These are phyloP conservation scores for Hanseniaspora osmophila DNA, from an alignment of 805 yeast genomes.

Conservation along the genomic window DNA sequence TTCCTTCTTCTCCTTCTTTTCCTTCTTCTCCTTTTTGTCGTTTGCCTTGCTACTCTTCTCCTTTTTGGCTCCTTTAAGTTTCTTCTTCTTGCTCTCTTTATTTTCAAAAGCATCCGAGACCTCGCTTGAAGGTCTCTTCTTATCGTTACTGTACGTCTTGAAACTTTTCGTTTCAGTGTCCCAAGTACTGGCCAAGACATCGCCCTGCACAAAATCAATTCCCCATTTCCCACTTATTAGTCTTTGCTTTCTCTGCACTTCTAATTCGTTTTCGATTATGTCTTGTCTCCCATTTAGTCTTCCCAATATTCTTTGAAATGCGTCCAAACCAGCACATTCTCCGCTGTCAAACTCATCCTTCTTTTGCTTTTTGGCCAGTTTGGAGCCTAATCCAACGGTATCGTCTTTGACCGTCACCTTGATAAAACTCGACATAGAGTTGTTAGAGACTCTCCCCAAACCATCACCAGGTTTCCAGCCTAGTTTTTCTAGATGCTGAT, in stretches of 20 bases:
- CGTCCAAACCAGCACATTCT: constrained; percentile 83
- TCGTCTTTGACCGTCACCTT: constrained; percentile 75
- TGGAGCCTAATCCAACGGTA: constrained; percentile 81
- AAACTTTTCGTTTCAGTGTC: constrained; percentile 39
- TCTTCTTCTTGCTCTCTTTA: constrained; percentile 14
- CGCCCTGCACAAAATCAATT: constrained; percentile 75
- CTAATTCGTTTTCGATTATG: constrained; percentile 47
- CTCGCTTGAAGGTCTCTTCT: constrained; percentile 20
- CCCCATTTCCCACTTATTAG: constrained; percentile 83
- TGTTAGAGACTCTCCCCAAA: constrained; percentile 54
- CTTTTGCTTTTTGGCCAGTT: constrained; percentile 39
- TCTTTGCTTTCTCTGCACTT: constrained; percentile 49
- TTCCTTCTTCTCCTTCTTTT: constrained; percentile 16
- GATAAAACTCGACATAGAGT: constrained; percentile 42
- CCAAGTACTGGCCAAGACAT: constrained; percentile 71
- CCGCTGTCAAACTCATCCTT: constrained; percentile 64
- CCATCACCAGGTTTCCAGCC: constrained; percentile 95
- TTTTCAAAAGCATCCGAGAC: constrained; percentile 14
- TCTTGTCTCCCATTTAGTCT: constrained; percentile 78
- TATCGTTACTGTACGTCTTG: constrained; percentile 15
- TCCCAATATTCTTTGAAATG: constrained; percentile 80
- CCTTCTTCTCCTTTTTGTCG: constrained; percentile 13
- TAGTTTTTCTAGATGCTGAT: constrained; percentile 58
- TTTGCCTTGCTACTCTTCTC: constrained; percentile 19
- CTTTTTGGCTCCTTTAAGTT: constrained; percentile 17